Base-by-base conservation (phyloP, 2,329 filamentous ascomycete genomes). In the Zymoseptoria brevis region DNA sequence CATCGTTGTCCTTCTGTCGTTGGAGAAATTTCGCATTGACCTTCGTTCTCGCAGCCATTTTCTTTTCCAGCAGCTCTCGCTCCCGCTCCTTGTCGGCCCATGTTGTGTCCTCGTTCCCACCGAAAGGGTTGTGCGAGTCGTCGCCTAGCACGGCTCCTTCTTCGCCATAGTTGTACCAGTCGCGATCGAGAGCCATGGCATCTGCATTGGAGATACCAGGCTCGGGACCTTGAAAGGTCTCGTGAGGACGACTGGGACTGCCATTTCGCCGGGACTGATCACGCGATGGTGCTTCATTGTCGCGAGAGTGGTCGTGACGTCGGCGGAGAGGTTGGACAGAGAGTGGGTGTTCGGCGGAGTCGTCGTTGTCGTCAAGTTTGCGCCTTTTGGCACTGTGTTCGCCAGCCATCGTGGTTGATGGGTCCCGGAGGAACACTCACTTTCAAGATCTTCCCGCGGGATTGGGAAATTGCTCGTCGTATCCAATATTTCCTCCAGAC, bases 141-240 rank as follows among this genome's bases (percentile, higher is more conserved):
- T 96, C 92, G 64, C 91, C 92, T 68, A 96, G 89, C 0, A 87
- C 88, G 69, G 95, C 89, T 8, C 67, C 89, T 59, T 87, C 85
- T 72, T 96, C 91, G 69, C 95, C 91, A 53, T 89, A 89, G 21
- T 85, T 86, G 69, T 96, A 96, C 92, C 92, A 96, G 74, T 96
- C 92, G 62, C 92, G 85, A 71, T 96, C 92, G 57, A 96, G 79
- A 8, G 86, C 89, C 62, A 83, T 83, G 19, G 85, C 83, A 63
- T 95, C 89, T 62, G 89, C 84, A 48, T 87, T 82, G 35, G 82
- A 79, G 2, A 72, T 79, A 13, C 78, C 77, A 2, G 83, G 80
- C 67, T 88, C 85, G 0, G 84, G 81, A 2, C 80, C 82, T 53
- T 88, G 84, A 59, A 86, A 84, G 58, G 82, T 80, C 22, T 77